Conservation (phyloP, 805 yeast genomes). For the Lipomyces sp. region DNA sequence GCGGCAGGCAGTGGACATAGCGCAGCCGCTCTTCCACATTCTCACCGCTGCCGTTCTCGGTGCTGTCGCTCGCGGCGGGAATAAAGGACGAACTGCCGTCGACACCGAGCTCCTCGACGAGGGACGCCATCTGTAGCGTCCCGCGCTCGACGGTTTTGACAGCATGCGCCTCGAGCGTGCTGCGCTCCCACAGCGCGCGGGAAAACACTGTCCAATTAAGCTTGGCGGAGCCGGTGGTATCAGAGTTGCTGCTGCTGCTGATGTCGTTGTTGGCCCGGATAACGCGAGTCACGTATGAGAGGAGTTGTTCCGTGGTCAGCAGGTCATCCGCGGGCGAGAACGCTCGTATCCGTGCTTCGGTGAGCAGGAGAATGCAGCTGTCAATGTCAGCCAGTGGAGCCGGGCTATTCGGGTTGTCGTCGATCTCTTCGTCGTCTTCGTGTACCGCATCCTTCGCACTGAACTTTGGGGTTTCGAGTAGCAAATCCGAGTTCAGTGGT, state of each 20-base stretch:
- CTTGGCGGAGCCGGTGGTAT: conserved; percentile 37
- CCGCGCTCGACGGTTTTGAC: conserved; percentile 93
- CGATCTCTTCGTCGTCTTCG: not conserved
- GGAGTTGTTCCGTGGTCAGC: conserved; percentile 76
- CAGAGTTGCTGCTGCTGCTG: conserved; percentile 37
- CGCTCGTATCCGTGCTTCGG: conserved; percentile 59
- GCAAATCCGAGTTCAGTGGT: conserved; percentile 57
- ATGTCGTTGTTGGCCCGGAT: conserved; percentile 45
- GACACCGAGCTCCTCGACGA: conserved; percentile 83
- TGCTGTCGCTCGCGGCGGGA: conserved; percentile 16
- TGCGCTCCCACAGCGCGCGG: conserved; percentile 85
- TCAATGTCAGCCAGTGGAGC: conserved; percentile 71
- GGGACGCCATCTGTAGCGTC: conserved; percentile 82
- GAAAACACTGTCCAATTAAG: conserved; percentile 77
- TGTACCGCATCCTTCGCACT: conserved; percentile 41
- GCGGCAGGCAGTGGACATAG: conserved; percentile 70
- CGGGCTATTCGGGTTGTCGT: conserved; percentile 72
- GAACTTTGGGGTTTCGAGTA: conserved; percentile 71
- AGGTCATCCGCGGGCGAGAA: conserved; percentile 64
- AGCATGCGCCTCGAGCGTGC: conserved; percentile 72
- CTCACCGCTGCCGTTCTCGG: conserved; percentile 34
- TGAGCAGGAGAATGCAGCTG: conserved; percentile 65
- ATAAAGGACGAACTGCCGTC: conserved; percentile 41
- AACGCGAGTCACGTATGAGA: conserved; percentile 71
- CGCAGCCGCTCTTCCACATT: conserved; percentile 55